A percentile compares a stretch with the other conserved stretches of the same genome.
Conservation (phyloP, 208 protist genomes). For the Tritrichomonas foetus region DNA sequence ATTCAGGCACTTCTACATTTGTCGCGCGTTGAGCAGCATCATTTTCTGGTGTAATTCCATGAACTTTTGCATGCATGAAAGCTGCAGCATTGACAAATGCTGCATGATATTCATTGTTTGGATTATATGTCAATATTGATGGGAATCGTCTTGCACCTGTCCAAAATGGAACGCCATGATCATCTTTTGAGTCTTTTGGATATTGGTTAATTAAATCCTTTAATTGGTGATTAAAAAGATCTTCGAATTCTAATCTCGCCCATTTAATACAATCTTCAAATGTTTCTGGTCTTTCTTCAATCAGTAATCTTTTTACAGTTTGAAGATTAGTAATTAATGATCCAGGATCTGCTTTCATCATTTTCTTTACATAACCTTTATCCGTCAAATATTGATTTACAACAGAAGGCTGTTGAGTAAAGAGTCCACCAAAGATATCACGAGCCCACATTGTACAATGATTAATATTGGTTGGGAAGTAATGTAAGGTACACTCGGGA, state of each 20-base stretch:
- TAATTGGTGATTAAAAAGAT: not conserved
- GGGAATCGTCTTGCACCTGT: not conserved
- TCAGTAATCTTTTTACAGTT: not conserved
- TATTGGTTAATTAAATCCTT: not conserved
- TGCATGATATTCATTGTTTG: not conserved
- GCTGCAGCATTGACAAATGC: not conserved
- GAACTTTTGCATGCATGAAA: not conserved
- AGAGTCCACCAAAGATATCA: not conserved
- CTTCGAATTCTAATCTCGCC: not conserved
- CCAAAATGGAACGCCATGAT: not conserved
- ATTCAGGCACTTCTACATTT: not conserved
- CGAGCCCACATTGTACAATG: constrained; percentile 59
- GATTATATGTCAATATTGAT: not conserved
- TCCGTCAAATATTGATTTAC: not conserved
- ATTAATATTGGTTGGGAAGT: constrained; percentile 89
- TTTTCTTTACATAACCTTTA: not conserved
- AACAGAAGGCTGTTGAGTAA: not conserved
- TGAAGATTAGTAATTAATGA: not conserved
- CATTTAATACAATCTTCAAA: not conserved
- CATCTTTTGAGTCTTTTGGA: not conserved
- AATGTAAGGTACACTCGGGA: constrained; percentile 98
- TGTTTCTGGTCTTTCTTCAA: not conserved
- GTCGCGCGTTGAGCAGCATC: not conserved
- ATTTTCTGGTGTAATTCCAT: not conserved
- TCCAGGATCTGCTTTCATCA: not conserved